Evolutionary conservation across 106 monocot genomes (phyloP).

Genomic region (Dioscorea dumetorum): DNA sequence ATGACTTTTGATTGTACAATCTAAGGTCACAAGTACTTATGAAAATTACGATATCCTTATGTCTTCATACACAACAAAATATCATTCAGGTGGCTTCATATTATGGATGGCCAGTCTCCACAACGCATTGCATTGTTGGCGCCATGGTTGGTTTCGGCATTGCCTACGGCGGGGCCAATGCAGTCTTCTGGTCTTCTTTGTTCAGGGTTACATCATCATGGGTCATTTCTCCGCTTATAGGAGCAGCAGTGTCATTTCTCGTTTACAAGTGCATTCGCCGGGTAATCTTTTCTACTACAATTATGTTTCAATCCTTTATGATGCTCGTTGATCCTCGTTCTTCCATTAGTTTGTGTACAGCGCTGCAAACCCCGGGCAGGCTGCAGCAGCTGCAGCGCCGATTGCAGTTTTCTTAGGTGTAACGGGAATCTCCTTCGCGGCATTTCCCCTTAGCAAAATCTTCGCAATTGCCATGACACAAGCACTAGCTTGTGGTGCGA

Average conservation of each 20-base stretch:
- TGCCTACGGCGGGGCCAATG: constrained; percentile 70
- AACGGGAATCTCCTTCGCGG: constrained; percentile 72
- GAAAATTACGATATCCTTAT: no score
- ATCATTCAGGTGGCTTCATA: constrained; percentile 79
- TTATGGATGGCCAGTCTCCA: constrained; percentile 98
- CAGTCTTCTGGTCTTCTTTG: constrained; percentile 92
- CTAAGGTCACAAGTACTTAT: no score
- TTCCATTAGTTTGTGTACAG: constrained; percentile 84
- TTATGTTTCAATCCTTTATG: background rate
- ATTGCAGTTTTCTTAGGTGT: constrained; percentile 81
- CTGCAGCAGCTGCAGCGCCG: constrained; percentile 86
- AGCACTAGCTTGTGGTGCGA: constrained; percentile 57
- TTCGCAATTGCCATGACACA: constrained; percentile 48
- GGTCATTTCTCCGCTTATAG: constrained; percentile 95
- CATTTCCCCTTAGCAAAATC: constrained; percentile 73
- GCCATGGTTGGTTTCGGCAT: constrained; percentile 99
- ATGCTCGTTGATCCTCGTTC: background rate
- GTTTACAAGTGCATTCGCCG: constrained; percentile 95
- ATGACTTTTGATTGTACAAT: no score
- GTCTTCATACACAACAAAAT: background rate
- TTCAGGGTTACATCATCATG: constrained; percentile 86
- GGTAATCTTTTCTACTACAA: constrained; percentile 24
- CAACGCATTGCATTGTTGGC: constrained; percentile 96
- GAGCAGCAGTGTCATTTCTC: constrained; percentile 82
- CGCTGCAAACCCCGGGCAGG: constrained; percentile 90